phyloP scores from a whole-genome alignment of 164 flowering plant species.

The Nelumbo lutea region DNA sequence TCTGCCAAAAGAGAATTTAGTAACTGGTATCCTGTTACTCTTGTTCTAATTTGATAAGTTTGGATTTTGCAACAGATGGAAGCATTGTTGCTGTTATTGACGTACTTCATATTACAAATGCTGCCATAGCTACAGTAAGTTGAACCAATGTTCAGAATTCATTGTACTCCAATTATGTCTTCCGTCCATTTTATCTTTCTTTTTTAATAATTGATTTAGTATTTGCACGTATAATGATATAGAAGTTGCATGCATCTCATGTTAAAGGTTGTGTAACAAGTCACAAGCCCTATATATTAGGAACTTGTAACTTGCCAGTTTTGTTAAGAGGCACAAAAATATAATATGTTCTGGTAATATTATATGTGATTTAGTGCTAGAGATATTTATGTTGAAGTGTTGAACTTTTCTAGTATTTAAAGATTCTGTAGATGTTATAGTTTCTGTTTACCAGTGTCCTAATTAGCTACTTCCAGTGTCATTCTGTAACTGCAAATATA shows the following conservation, averaged over 20 bases:
- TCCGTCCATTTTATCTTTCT: not conserved
- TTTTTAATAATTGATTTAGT: no score
- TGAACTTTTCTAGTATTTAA: no score
- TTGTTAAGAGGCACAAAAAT: no score
- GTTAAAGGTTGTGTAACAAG: not conserved
- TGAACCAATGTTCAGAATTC: not conserved
- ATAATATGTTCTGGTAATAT: no score
- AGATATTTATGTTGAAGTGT: no score
- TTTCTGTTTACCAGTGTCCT: no score
- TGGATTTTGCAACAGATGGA: slow-evolving; percentile 57
- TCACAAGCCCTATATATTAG: not conserved
- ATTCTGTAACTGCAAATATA: no score
- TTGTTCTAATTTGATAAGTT: not conserved
- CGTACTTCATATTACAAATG: slow-evolving; percentile 88
- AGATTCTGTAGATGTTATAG: no score
- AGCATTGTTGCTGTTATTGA: slow-evolving; percentile 73
- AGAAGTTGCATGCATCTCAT: not conserved
- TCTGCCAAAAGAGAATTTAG: not conserved
- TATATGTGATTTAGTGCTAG: no score
- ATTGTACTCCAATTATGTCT: not conserved
- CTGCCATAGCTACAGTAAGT: slow-evolving; percentile 92
- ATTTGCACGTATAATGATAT: not conserved
- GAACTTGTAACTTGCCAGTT: not conserved
- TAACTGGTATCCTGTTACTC: not conserved
- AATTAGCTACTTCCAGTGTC: no score